Base-by-base conservation (phyloP, 78 protist species). In the Dictyostelium capitatum region DNA sequence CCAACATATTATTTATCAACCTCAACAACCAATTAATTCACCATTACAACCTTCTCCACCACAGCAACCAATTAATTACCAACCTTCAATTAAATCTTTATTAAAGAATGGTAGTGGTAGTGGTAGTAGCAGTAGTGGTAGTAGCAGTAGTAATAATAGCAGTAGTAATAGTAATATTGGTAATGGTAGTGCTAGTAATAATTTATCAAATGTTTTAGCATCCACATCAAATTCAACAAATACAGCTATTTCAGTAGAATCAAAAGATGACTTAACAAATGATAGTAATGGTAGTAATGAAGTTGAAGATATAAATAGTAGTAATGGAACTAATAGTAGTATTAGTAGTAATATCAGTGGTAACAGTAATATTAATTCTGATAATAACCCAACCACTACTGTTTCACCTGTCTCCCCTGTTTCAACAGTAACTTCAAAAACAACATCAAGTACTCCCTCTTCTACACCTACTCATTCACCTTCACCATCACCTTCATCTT, bases 11-110 rank as follows among this genome's bases (percentile, higher is more conserved):
- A 75, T 75, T 30, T 75, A 48, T 75, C 56, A 48, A 43, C 81
- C 56, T n/a, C 56, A 72, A 43, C 79, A 72, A 43, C 79, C 79
- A 72, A 72, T 46, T 72, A 28, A 20, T 72, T 14, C 79, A 23
- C 69, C 30, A 11, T 23, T 19, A 17, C 23, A 6, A 59, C n/a
- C 69, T 20, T 28, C 53, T 1, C 53, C 79, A 17, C 79, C 37
- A 72, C 79, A 20, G 15, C 8, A 67, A 5, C 17, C 20, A 41
- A 25, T 25, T 59, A 19, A 23, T 3, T 25, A 23, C n/a, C 25
- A 72, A 41, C 15, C 79, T 43, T 20, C 53, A 17, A 46, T 72
- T 72, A 69, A 32, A 69, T 69, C 77, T 69, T 69, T 32, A 32
- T 15, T 37, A 12, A 32, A 69, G 50, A 15, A 20, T 11, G 10